These are phyloP conservation scores for Sphagnum contortum DNA, from an alignment of 225 moss, liverwort and hornwort species.

Conservation along the genomic window DNA sequence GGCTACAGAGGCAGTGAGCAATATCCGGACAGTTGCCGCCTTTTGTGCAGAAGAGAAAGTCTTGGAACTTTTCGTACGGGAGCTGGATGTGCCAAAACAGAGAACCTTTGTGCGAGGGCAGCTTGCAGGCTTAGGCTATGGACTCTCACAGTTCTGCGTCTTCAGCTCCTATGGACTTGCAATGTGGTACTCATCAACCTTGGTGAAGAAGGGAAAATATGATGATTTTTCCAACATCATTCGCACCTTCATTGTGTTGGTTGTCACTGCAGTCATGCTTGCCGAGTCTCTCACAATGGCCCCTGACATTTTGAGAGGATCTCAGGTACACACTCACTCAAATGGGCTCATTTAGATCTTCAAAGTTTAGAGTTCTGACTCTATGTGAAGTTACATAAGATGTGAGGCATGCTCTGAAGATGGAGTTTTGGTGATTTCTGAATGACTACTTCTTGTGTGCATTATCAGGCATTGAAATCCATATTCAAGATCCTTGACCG, in stretches of 20 bases:
- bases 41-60: slow-evolving; percentile 56
- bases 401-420: too few relatives aligned
- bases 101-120: slow-evolving; percentile 38
- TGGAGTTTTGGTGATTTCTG: background rate
- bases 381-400: background rate
- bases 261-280: slow-evolving; percentile 54
- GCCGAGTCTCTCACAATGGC: slow-evolving; percentile 52
- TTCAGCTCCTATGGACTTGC: slow-evolving; percentile 58
- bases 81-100: slow-evolving; percentile 40
- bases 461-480: slow-evolving; percentile 42
- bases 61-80: slow-evolving; percentile 41
- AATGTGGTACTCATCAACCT: slow-evolving; percentile 50
- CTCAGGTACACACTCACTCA: slow-evolving; percentile 18
- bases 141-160: slow-evolving; percentile 38
- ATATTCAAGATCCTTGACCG: slow-evolving; percentile 50
- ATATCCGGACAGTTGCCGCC: slow-evolving; percentile 50
- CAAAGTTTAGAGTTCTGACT: background rate
- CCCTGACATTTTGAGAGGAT: slow-evolving; percentile 47
- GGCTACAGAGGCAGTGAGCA: slow-evolving; percentile 49
- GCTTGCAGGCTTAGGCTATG: slow-evolving; percentile 42
- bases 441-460: background rate
- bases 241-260: slow-evolving; percentile 44
- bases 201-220: slow-evolving; percentile 37
- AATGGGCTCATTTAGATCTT: too few relatives aligned
- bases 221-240: slow-evolving; percentile 49